Conservation (phyloP, 805 yeast genomes). For the Metschnikowia colocasiae region DNA sequence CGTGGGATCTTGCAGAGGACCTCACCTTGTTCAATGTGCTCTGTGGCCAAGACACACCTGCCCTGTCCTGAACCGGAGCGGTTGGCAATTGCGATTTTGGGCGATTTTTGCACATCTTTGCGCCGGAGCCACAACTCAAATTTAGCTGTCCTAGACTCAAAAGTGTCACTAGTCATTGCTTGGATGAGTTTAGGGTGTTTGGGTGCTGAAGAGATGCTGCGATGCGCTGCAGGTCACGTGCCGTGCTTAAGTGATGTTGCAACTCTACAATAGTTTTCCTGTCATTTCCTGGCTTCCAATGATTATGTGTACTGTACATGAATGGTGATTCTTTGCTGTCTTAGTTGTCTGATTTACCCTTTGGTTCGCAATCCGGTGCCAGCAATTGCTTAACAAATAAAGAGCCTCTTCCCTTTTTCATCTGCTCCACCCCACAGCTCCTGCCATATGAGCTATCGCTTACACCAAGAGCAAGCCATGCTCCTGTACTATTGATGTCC, state of each 20-base stretch:
- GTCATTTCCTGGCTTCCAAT: no score
- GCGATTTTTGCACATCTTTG: slow-evolving; percentile 45
- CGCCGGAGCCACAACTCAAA: slow-evolving; percentile 28
- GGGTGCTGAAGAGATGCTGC: background rate
- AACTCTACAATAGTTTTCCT: no score
- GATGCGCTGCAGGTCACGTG: slow-evolving; percentile 4
- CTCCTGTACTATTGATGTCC: slow-evolving; percentile 15
- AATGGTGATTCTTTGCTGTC: background rate
- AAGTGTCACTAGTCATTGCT: background rate
- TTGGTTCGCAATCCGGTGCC: slow-evolving; percentile 12
- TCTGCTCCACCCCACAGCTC: background rate
- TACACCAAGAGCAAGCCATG: slow-evolving; percentile 13
- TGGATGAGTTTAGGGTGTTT: background rate
- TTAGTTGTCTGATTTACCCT: background rate
- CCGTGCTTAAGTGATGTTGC: background rate
- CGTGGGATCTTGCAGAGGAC: slow-evolving; percentile 68
- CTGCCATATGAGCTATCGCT: slow-evolving; percentile 12
- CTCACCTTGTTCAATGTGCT: slow-evolving; percentile 60
- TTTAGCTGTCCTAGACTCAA: slow-evolving; percentile 14
- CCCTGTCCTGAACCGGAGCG: slow-evolving; percentile 62
- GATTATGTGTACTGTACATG: background rate
- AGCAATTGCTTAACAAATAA: slow-evolving; percentile 8
- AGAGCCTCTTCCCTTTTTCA: background rate
- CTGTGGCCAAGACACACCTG: slow-evolving; percentile 66
- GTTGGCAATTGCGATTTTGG: slow-evolving; percentile 60